Evolutionary conservation across 306 rosid genomes (phyloP).

Genomic region (Elaeagnus macrophylla): DNA sequence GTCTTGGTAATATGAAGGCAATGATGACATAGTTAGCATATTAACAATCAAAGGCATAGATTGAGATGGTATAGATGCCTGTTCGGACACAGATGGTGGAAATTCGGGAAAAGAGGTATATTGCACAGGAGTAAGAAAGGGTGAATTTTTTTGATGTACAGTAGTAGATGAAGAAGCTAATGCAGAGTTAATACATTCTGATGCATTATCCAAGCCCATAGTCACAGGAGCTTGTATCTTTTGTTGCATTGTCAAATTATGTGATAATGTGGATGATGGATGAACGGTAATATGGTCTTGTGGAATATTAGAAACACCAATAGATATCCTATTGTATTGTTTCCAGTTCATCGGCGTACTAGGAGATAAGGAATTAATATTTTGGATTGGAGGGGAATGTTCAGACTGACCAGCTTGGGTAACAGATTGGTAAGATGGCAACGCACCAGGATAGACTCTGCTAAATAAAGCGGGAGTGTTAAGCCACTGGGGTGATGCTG

Average conservation of each 20-base stretch:
- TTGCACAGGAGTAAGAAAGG: slow-evolving; percentile 23
- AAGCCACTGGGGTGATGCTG: slow-evolving; percentile 36
- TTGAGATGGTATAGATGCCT: slow-evolving; percentile 30
- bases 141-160: slow-evolving; percentile 29
- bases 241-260: slow-evolving; percentile 27
- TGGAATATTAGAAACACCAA: slow-evolving; percentile 23
- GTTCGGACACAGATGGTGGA: slow-evolving; percentile 29
- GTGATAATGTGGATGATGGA: slow-evolving; percentile 19
- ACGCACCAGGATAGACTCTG: slow-evolving; percentile 26
- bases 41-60: slow-evolving; percentile 15
- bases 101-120: slow-evolving; percentile 31
- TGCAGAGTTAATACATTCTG: slow-evolving; percentile 25
- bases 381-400: slow-evolving; percentile 26
- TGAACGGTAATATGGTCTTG: slow-evolving; percentile 26
- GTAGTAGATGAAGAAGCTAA: slow-evolving; percentile 23
- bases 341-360: slow-evolving; percentile 32
- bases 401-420: slow-evolving; percentile 21
- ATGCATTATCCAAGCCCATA: slow-evolving; percentile 24
- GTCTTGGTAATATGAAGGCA: slow-evolving; percentile 30
- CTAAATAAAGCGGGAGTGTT: slow-evolving; percentile 35
- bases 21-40: slow-evolving; percentile 20
- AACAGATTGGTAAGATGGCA: slow-evolving; percentile 36
- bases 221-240: slow-evolving; percentile 22
- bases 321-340: slow-evolving; percentile 25
- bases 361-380: slow-evolving; percentile 26